Conservation (phyloP, 371 early-diverging fungal genomes). For the Mucor lusitanicus region DNA sequence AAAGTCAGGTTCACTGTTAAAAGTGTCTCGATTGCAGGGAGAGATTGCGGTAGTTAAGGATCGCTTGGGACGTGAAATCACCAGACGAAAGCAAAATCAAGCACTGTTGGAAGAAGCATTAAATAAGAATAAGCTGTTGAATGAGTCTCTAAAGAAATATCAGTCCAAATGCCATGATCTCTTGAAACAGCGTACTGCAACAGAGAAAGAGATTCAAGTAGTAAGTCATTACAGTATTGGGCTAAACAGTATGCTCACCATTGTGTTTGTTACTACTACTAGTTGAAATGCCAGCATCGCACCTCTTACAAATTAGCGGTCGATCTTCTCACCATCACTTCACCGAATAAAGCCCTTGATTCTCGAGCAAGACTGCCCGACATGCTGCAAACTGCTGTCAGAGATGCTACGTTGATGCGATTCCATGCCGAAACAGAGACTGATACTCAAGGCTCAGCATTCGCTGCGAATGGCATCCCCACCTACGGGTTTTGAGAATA, state of each 20-base stretch:
- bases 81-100: slow-evolving; percentile 27
- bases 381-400: slow-evolving; percentile 11
- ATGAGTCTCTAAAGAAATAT: not conserved
- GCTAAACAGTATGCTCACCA: not conserved
- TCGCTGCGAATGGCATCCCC: not conserved
- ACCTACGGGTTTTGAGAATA: not conserved
- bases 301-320: slow-evolving; percentile 6
- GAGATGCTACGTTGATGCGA: slow-evolving; percentile 8
- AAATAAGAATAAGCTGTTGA: not conserved
- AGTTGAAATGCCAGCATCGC: slow-evolving; percentile 8
- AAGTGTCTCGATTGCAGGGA: slow-evolving; percentile 24
- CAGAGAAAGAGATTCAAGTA: slow-evolving; percentile 5
- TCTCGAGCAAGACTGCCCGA: slow-evolving; percentile 4
- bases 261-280: not conserved
- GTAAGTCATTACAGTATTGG: not conserved
- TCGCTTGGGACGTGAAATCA: slow-evolving; percentile 38
- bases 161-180: not conserved
- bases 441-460: not conserved
- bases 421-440: slow-evolving; percentile 6
- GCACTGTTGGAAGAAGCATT: slow-evolving; percentile 3
- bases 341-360: slow-evolving; percentile 1
- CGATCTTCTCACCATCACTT: not conserved
- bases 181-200: not conserved
- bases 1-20: not conserved
- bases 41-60: slow-evolving; percentile 42